phyloP scores from a whole-genome alignment of 441 rosid species.

The Corymbia citriodora region DNA sequence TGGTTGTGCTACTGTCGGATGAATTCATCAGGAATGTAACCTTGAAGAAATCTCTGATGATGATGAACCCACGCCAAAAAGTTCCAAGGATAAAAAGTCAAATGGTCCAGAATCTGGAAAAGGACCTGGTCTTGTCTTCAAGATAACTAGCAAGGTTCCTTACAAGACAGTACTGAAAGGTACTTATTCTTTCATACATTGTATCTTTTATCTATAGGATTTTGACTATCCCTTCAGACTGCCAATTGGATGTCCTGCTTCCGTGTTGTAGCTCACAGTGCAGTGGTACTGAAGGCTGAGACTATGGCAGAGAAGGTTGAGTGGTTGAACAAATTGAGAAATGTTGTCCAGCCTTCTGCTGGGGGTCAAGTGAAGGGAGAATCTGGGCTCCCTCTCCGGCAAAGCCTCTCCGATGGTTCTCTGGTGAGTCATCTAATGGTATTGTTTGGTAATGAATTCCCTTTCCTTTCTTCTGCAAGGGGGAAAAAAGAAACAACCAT shows the following conservation, averaged over 20 bases:
- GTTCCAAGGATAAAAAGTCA: conserved; percentile 85
- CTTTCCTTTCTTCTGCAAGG: not conserved
- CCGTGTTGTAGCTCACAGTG: conserved; percentile 71
- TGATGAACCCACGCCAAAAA: conserved; percentile 63
- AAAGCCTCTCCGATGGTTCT: conserved; percentile 97
- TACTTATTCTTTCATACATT: conserved; percentile 9
- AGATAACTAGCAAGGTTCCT: conserved; percentile 82
- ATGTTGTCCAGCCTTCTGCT: conserved; percentile 54
- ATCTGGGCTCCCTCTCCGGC: conserved; percentile 56
- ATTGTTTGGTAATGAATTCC: not conserved
- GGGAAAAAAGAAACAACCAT: not conserved
- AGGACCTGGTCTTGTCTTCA: conserved; percentile 66
- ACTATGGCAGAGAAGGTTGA: conserved; percentile 73
- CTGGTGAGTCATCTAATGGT: conserved; percentile 56
- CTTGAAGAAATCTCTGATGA: conserved; percentile 80
- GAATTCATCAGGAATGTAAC: conserved; percentile 65
- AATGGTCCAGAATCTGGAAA: conserved; percentile 73
- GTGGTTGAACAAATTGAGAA: conserved; percentile 82
- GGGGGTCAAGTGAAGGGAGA: conserved; percentile 70
- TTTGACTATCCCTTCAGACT: not conserved
- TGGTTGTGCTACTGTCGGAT: conserved; percentile 11
- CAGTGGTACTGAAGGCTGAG: conserved; percentile 87
- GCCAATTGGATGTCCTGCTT: not conserved
- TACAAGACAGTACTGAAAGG: conserved; percentile 97
- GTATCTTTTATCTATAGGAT: not conserved